phyloP scores from a whole-genome alignment of 768 basidiomycete species.

The Suillus americanus region DNA sequence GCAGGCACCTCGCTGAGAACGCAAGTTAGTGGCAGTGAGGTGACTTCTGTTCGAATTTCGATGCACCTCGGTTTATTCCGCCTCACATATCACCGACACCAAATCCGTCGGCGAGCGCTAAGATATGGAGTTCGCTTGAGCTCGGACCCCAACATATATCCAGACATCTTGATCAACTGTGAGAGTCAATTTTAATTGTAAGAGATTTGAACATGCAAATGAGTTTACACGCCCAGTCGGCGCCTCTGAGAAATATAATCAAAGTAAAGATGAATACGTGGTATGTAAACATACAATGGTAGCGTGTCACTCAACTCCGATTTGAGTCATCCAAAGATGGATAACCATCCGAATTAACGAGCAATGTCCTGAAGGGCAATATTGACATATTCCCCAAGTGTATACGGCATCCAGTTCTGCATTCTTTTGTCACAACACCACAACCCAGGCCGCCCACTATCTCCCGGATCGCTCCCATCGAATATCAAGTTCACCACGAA shows the following conservation, averaged over 20 bases:
- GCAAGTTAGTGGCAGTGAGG: background rate
- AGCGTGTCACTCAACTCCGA: background rate
- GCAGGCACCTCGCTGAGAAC: background rate
- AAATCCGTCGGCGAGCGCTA: background rate
- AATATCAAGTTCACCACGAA: slow-evolving; percentile 60
- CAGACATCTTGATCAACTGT: background rate
- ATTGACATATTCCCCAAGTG: background rate
- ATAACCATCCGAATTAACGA: background rate
- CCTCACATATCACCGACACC: background rate
- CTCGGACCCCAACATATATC: background rate
- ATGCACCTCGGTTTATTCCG: background rate
- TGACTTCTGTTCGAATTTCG: background rate
- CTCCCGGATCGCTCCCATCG: slow-evolving; percentile 53
- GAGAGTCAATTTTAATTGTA: background rate
- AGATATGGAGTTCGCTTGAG: background rate
- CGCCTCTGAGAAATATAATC: background rate
- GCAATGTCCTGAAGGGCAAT: background rate
- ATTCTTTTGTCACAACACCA: slow-evolving; percentile 37
- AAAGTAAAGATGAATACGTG: background rate
- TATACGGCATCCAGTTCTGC: slow-evolving; percentile 21
- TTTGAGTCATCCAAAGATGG: background rate
- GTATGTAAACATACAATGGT: background rate
- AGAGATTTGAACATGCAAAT: background rate
- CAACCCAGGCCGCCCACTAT: slow-evolving; percentile 33
- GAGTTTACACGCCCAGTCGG: background rate